These are phyloP conservation scores for Alternaria ventricosa DNA, from an alignment of 2,329 filamentous ascomycete species.

Conservation along the genomic window DNA sequence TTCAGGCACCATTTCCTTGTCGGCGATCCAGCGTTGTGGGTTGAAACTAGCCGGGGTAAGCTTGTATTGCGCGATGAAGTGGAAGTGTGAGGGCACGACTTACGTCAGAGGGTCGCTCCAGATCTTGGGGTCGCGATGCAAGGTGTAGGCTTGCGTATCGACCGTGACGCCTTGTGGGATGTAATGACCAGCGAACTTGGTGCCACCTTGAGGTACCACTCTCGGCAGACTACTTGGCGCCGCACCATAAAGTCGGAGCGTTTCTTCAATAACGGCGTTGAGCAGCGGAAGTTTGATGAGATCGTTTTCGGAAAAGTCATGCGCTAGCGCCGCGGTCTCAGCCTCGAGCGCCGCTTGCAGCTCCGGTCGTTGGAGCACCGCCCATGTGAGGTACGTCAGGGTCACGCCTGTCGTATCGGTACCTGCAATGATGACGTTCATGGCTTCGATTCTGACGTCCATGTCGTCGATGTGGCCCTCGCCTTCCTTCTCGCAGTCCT, in stretches of 20 bases:
- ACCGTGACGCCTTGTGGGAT: conserved; percentile 49
- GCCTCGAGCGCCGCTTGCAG: conserved; percentile 28
- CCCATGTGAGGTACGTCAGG: conserved; percentile 46
- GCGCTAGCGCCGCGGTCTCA: conserved; percentile 27
- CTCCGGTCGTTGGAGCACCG: conserved; percentile 31
- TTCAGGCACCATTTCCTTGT: conserved; percentile 30
- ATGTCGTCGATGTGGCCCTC: conserved; percentile 40
- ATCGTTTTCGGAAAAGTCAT: conserved; percentile 36
- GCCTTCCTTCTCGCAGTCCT: conserved; percentile 38
- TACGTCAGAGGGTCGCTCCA: conserved; percentile 35
- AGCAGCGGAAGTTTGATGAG: conserved; percentile 44
- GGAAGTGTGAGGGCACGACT: conserved; percentile 1
- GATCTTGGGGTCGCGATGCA: conserved; percentile 47
- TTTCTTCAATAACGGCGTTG: conserved; percentile 50
- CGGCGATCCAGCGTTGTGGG: conserved; percentile 40
- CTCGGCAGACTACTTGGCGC: conserved; percentile 47
- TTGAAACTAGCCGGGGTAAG: conserved; percentile 35
- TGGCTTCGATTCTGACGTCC: conserved; percentile 42
- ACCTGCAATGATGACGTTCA: conserved; percentile 45
- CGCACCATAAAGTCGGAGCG: conserved; percentile 46
- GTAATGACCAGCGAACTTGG: conserved; percentile 41
- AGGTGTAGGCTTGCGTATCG: conserved; percentile 49
- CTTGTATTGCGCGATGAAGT: not conserved
- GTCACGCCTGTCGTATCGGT: conserved; percentile 45
- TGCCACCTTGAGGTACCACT: conserved; percentile 47